Evolutionary conservation across 495 filamentous ascomycete species (phyloP), one percentile per base, ranked within the genome.

Genomic region (Mytilinidion resinicola): DNA sequence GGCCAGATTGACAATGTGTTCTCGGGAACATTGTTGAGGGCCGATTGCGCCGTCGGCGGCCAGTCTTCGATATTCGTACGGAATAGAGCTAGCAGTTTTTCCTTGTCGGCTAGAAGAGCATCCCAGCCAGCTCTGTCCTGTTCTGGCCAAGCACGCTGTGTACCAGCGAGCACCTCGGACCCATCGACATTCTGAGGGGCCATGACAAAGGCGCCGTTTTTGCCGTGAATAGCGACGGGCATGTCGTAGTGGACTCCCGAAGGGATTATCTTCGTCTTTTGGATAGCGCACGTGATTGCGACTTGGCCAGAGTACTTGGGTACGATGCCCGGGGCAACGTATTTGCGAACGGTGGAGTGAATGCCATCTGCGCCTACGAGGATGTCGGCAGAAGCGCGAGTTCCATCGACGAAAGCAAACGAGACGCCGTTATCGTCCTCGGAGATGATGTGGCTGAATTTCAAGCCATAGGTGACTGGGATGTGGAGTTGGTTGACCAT

Each of bases 161-260:
- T 69, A 0, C 78, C 77, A 8, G 77, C 68, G 9, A 80, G 58
- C 4, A 77, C 57, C 53, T 79, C 75, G 0, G 68, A 71, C 1
- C 78, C 78, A 58, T 79, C 74, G 3, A 52, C 35, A 15, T 65
- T 67, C 53, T 81, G 78, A 0, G 75, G 76, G 4, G 76, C 76
- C 7, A 81, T 69, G 21, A 81, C 59, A 43, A 78, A 79, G 9
- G 72, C 72, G 0, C 77, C 76, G 11, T 67, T 63, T n/a, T 67
- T 62, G 38, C 68, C 73, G 61, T 71, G 69, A 39, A 80, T 73
- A 1, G 73, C 72, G 2, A 74, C 71, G 0, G 78, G 78, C 15
- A 79, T 48, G 7, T 62, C 20, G 53, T 74, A 81, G 7, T 61
- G 62, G 14, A n/a, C 10, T 36, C 25, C 43, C n/a, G 43, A 38